Conservation (phyloP, 495 filamentous ascomycete species). For the Penicillium coprophilum region DNA sequence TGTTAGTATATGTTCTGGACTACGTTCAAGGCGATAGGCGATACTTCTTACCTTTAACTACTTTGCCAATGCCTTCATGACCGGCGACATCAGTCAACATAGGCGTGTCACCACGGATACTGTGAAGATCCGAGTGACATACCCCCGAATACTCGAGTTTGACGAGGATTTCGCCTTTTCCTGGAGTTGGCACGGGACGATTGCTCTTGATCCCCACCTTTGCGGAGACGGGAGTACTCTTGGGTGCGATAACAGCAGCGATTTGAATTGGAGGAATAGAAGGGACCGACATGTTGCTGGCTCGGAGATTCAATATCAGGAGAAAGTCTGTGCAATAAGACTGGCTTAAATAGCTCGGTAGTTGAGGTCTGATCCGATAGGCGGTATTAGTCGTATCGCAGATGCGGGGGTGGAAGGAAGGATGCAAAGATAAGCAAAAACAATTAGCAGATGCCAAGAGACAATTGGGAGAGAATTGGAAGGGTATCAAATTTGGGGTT, state of each 20-base stretch:
- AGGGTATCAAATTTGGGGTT: background rate
- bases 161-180: conserved; percentile 37
- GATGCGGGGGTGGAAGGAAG: conserved; percentile 18
- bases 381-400: conserved; percentile 5
- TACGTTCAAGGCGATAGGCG: background rate
- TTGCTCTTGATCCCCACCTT: conserved; percentile 32
- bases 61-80: conserved; percentile 45
- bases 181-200: conserved; percentile 36
- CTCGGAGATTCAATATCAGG: background rate
- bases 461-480: background rate
- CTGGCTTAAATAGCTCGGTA: background rate
- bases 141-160: conserved; percentile 47
- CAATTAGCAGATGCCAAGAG: background rate
- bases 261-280: conserved; percentile 35
- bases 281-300: conserved; percentile 28
- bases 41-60: conserved; percentile 32
- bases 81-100: conserved; percentile 49
- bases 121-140: conserved; percentile 47
- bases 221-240: conserved; percentile 24
- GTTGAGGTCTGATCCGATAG: background rate
- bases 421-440: conserved; percentile 11
- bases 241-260: conserved; percentile 36
- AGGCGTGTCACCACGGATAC: conserved; percentile 45
- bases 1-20: background rate
- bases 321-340: background rate